phyloP scores from a whole-genome alignment of 805 yeast species.

The Ogataea neopini region DNA sequence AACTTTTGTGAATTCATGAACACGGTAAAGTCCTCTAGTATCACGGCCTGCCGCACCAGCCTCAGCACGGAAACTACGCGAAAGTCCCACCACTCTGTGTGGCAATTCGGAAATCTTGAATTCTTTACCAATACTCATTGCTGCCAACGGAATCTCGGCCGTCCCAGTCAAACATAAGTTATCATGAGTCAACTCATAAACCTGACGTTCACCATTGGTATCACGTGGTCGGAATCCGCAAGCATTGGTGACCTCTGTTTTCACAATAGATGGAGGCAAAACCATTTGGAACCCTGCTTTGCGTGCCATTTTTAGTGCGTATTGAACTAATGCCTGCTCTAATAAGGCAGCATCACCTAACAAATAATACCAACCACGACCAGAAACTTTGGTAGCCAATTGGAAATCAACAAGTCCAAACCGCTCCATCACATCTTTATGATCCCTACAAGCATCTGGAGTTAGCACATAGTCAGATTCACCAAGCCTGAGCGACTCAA shows the following conservation, averaged over 20 bases:
- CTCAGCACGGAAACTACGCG: conserved; percentile 90
- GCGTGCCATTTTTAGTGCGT: conserved; percentile 68
- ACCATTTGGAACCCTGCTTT: conserved; percentile 66
- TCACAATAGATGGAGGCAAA: conserved; percentile 84
- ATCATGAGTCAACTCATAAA: conserved; percentile 56
- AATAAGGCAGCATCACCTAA: conserved; percentile 81
- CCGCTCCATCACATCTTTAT: conserved; percentile 67
- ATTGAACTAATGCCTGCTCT: conserved; percentile 88
- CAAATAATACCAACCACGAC: conserved; percentile 86
- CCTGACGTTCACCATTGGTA: conserved; percentile 80
- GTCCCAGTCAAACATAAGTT: conserved; percentile 82
- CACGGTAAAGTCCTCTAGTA: conserved; percentile 88
- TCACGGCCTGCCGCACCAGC: conserved; percentile 97
- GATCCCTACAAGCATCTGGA: conserved; percentile 46
- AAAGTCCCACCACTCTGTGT: conserved; percentile 68
- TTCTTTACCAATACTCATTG: conserved; percentile 55
- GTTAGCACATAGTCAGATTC: conserved; percentile 20
- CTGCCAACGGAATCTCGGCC: conserved; percentile 94
- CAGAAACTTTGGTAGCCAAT: conserved; percentile 73
- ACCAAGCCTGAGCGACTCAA: background rate
- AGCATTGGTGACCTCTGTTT: conserved; percentile 73
- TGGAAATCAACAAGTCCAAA: conserved; percentile 69
- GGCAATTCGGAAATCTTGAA: conserved; percentile 45
- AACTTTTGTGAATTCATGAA: conserved; percentile 95
- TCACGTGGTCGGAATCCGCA: conserved; percentile 97